Evolutionary conservation across 2,329 filamentous ascomycete genomes (phyloP).

Genomic region (Neodidymelliopsis sp.): DNA sequence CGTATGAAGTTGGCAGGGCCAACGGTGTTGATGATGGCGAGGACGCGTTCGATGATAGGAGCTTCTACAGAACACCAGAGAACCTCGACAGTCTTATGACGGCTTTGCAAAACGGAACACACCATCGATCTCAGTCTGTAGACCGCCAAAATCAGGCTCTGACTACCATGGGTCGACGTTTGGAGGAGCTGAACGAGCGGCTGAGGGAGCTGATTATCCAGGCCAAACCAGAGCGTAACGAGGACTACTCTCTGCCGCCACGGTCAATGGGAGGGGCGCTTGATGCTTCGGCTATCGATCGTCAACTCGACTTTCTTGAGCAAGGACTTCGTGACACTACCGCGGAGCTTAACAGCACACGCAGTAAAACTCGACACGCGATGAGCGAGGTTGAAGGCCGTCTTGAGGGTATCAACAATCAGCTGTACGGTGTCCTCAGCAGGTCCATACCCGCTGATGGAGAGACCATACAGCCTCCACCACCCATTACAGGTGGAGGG

Average conservation of each 20-base stretch:
- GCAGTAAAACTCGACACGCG: conserved; percentile 37
- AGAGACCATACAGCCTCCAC: conserved; percentile 63
- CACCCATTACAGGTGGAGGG: conserved; percentile 63
- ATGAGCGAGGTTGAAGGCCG: conserved; percentile 50
- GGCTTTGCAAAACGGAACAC: conserved; percentile 47
- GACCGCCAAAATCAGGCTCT: conserved; percentile 58
- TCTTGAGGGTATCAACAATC: conserved; percentile 64
- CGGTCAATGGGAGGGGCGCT: conserved; percentile 23
- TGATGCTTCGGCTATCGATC: conserved; percentile 49
- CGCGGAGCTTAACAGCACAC: conserved; percentile 59
- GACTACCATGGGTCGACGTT: conserved; percentile 67
- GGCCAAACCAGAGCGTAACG: conserved; percentile 62
- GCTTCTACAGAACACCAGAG: conserved; percentile 74
- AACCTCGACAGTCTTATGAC: conserved; percentile 62
- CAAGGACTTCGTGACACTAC: conserved; percentile 68
- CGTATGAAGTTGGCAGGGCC: conserved; percentile 64
- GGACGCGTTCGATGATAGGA: conserved; percentile 78
- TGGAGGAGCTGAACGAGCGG: conserved; percentile 72
- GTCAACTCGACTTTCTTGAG: conserved; percentile 76
- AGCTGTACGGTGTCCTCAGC: conserved; percentile 61
- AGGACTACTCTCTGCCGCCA: conserved; percentile 42
- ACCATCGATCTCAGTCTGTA: conserved; percentile 37
- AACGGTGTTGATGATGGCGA: conserved; percentile 62
- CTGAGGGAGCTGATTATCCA: conserved; percentile 72
- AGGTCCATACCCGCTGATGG: conserved; percentile 60